phyloP scores from a whole-genome alignment of 305 asterid species.

The Fraxinus albicans region DNA sequence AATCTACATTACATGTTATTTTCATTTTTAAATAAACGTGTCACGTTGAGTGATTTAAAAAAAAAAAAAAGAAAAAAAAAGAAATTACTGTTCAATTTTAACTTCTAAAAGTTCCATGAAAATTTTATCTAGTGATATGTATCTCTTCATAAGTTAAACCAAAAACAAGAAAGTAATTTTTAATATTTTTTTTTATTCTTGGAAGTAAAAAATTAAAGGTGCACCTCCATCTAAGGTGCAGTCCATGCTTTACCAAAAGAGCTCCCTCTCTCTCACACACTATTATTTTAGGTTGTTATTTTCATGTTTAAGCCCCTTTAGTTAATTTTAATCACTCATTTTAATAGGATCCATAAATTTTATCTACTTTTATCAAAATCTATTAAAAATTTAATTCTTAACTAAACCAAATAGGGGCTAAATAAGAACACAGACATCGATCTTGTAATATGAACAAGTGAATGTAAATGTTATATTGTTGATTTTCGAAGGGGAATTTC shows the following conservation, averaged over 20 bases:
- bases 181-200: background rate
- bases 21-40: background rate
- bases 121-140: background rate
- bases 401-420: background rate
- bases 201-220: background rate
- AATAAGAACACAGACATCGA: too few relatives aligned
- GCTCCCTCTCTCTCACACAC: background rate
- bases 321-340: too few relatives aligned
- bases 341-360: too few relatives aligned
- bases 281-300: background rate
- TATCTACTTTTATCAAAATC: too few relatives aligned
- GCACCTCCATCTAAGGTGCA: constrained; percentile 13
- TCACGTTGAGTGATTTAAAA: background rate
- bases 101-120: background rate
- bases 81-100: too few relatives aligned
- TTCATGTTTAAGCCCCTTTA: too few relatives aligned
- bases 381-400: too few relatives aligned
- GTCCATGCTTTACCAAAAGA: constrained; percentile 20
- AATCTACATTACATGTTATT: background rate
- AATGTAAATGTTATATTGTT: background rate
- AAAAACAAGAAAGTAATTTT: background rate
- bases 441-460: background rate
- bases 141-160: too few relatives aligned
- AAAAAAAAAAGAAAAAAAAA: too few relatives aligned
- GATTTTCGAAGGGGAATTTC: background rate